Base-by-base conservation (phyloP, 2,329 filamentous ascomycete genomes). In the Dothideomycetes sp. region DNA sequence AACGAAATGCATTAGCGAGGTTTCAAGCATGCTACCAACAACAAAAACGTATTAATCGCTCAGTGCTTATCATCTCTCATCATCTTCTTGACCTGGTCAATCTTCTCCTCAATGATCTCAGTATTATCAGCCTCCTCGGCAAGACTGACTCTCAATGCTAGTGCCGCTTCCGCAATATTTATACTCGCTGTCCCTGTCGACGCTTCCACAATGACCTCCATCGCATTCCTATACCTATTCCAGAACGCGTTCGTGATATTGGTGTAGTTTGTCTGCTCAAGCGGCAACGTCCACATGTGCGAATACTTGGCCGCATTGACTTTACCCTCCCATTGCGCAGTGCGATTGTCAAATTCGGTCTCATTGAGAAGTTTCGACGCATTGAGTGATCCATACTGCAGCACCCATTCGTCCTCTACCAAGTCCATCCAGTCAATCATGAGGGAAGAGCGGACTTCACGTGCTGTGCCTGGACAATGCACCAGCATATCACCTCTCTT, bases 381-480 rank as follows among this genome's bases (percentile, higher is more conserved):
- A 12, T 31, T 30, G 35, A 4, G 10, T 5, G 24, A 4, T 15
- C 29, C 29, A 11, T 38, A 38, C 22, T 38, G 36, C 16, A 38
- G 16, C 3, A 17, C 14, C 37, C 37, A 38, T 33, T 38, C 37
- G 4, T 27, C 9, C 9, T 38, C 37, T 1, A 38, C 14, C 12
- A 38, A 3, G 17, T 38, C 31, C 30, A 38, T 15, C 37, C 37
- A 38, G 14, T 38, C 37, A 8, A 10, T 7, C 37, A 38, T 38
- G 10, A 38, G 19, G 4, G 12, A 3, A n/a, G 31, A 18, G 2
- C 37, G 30, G 3, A 15, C 15, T 2, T 17, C 9, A 5, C 30
- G 16, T 4, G 31, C 18, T 9, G 30, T n/a, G 3, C 37, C 37
- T 2, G 37, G 30, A 30, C 31, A 38, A 38, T 38, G 37, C n/a